Conservation (phyloP, 228 moss, liverwort and hornwort genomes). For the Sphagnum fallax region DNA sequence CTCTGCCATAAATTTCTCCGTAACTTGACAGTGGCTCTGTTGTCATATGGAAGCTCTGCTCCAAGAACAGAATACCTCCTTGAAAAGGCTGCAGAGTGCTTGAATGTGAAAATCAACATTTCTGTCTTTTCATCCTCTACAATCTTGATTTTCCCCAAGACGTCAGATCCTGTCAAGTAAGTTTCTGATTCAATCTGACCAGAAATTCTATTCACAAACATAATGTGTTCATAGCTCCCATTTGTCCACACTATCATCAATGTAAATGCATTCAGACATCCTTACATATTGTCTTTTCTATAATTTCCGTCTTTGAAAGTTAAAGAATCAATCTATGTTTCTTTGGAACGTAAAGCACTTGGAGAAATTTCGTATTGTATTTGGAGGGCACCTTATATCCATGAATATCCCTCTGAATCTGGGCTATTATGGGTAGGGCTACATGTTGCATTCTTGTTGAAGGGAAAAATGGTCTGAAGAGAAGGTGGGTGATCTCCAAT, state of each 20-base stretch:
- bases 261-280: no score
- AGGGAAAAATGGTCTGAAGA: no score
- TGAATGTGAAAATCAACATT: slow-evolving; percentile 40
- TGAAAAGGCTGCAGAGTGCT: slow-evolving; percentile 33
- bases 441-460: background rate
- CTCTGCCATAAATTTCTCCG: slow-evolving; percentile 39
- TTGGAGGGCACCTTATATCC: no score
- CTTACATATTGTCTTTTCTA: no score
- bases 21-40: slow-evolving; percentile 36
- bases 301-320: no score
- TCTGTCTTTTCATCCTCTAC: slow-evolving; percentile 41
- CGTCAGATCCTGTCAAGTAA: slow-evolving; percentile 1
- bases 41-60: slow-evolving; percentile 41
- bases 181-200: background rate
- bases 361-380: no score
- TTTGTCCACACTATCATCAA: no score
- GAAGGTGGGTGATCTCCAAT: no score
- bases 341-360: no score
- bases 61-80: slow-evolving; percentile 60
- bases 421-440: background rate
- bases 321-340: no score
- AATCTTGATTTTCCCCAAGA: slow-evolving; percentile 30
- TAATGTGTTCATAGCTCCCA: background rate
- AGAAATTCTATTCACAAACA: background rate
- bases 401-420: no score